phyloP scores from a whole-genome alignment of 1,139 yeast species.

The Hansenula sp. region DNA sequence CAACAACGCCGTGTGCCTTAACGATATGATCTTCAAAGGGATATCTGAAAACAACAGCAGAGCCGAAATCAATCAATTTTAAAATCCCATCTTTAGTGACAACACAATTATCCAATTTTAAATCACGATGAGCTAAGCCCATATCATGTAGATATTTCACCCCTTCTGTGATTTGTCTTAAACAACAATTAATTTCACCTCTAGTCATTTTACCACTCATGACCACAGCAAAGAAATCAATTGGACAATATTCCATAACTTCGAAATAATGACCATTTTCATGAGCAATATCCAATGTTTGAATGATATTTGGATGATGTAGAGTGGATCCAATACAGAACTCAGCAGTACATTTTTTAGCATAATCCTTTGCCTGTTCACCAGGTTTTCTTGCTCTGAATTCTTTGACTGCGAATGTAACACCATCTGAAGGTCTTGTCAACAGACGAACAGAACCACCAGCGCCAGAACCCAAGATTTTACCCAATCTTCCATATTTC shows the following conservation, averaged over 20 bases:
- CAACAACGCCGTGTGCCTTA: conserved; percentile 89
- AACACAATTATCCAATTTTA: conserved; percentile 93
- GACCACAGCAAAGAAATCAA: conserved; percentile 94
- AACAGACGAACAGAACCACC: conserved; percentile 94
- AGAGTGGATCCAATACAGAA: conserved; percentile 95
- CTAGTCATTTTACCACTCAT: conserved; percentile 94
- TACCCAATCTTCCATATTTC: conserved; percentile 87
- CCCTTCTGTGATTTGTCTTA: conserved; percentile 83
- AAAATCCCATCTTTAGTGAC: conserved; percentile 81
- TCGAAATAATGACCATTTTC: conserved; percentile 86
- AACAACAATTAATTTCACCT: conserved; percentile 83
- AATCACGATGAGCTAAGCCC: conserved; percentile 94
- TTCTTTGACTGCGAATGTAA: conserved; percentile 94
- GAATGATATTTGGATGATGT: conserved; percentile 90
- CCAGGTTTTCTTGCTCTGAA: conserved; percentile 82
- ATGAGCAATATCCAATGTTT: conserved; percentile 87
- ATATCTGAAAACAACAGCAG: conserved; percentile 90
- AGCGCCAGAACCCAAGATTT: conserved; percentile 93
- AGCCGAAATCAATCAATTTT: conserved; percentile 93
- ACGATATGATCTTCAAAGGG: conserved; percentile 81
- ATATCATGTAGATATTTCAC: conserved; percentile 78
- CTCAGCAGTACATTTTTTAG: conserved; percentile 95
- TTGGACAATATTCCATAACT: conserved; percentile 97
- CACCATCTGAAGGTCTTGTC: conserved; percentile 73
- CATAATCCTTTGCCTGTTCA: conserved; percentile 85